Evolutionary conservation across 306 rosid species (phyloP).

Genomic region (Delonix regia): DNA sequence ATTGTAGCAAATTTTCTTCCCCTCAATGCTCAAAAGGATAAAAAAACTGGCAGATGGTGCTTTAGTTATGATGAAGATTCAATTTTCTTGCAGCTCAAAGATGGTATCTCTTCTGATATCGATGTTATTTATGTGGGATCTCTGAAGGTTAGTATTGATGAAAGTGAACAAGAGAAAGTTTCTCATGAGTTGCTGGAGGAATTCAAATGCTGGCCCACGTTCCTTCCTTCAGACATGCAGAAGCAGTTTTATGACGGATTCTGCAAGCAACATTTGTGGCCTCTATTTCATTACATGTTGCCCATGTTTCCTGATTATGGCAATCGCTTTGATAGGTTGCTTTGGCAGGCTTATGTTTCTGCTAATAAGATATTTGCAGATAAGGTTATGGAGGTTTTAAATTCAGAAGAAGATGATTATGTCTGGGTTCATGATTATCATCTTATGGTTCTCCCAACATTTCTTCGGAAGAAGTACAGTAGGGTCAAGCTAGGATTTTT

Average conservation of each 20-base stretch:
- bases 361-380: constrained; percentile 81
- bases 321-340: constrained; percentile 67
- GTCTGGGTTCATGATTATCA: constrained; percentile 97
- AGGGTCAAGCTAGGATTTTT: constrained; percentile 83
- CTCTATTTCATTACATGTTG: constrained; percentile 82
- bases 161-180: constrained; percentile 69
- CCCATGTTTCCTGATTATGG: constrained; percentile 72
- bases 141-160: constrained; percentile 58
- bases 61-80: constrained; percentile 82
- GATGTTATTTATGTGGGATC: constrained; percentile 79
- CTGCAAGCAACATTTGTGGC: constrained; percentile 86
- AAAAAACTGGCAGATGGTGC: constrained; percentile 61
- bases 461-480: constrained; percentile 61
- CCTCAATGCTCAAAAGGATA: constrained; percentile 65
- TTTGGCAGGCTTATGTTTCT: constrained; percentile 91
- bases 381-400: constrained; percentile 77
- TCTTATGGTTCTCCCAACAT: constrained; percentile 94
- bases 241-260: constrained; percentile 78
- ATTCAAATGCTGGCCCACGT: constrained; percentile 79
- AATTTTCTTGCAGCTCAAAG: constrained; percentile 63
- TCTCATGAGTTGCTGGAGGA: constrained; percentile 72
- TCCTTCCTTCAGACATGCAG: constrained; percentile 65
- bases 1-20: constrained; percentile 81
- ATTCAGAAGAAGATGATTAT: constrained; percentile 69
- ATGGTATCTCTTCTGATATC: constrained; percentile 59